These are phyloP conservation scores for Cordyceps militaris DNA, from an alignment of 2,329 filamentous ascomycete genomes.

Conservation along the genomic window DNA sequence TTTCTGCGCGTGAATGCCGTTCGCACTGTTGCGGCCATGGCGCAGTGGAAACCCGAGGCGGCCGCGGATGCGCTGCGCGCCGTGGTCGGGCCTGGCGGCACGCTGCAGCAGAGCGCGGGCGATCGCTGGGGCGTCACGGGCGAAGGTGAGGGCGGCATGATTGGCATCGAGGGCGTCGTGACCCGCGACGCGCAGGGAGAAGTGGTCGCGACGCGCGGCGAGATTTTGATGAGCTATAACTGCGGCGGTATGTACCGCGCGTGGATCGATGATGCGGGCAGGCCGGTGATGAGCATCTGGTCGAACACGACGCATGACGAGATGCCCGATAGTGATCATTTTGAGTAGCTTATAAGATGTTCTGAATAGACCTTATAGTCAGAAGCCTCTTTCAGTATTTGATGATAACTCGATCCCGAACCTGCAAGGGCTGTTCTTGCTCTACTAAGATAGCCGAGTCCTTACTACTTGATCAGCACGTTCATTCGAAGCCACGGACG, in stretches of 20 bases:
- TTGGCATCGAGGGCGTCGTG: slow-evolving; percentile 62
- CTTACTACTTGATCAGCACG: too few species aligned
- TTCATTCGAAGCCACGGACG: too few species aligned
- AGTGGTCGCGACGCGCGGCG: slow-evolving; percentile 35
- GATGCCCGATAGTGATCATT: slow-evolving; percentile 11
- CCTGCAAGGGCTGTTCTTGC: too few species aligned
- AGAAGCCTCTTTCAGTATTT: not conserved
- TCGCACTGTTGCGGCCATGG: slow-evolving; percentile 66
- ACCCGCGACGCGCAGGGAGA: slow-evolving; percentile 36
- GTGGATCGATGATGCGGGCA: slow-evolving; percentile 59
- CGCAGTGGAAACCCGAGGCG: slow-evolving; percentile 50
- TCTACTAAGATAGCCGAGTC: too few species aligned
- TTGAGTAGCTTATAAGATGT: not conserved
- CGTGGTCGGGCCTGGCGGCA: slow-evolving; percentile 63
- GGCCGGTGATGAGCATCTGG: slow-evolving; percentile 43
- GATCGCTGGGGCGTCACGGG: slow-evolving; percentile 65
- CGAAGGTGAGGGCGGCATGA: slow-evolving; percentile 80
- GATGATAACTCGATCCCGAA: too few species aligned
- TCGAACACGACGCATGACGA: slow-evolving; percentile 23
- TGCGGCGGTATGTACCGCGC: slow-evolving; percentile 84
- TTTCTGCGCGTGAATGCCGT: slow-evolving; percentile 68
- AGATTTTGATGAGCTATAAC: slow-evolving; percentile 72
- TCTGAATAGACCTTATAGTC: not conserved
- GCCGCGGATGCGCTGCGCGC: slow-evolving; percentile 53
- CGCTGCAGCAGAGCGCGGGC: slow-evolving; percentile 68